Percentiles rank a stretch among this genome's conserved stretches.
These are phyloP conservation scores for Aechmea fasciata DNA, from an alignment of 176 grass and related monocot species.

Conservation along the genomic window DNA sequence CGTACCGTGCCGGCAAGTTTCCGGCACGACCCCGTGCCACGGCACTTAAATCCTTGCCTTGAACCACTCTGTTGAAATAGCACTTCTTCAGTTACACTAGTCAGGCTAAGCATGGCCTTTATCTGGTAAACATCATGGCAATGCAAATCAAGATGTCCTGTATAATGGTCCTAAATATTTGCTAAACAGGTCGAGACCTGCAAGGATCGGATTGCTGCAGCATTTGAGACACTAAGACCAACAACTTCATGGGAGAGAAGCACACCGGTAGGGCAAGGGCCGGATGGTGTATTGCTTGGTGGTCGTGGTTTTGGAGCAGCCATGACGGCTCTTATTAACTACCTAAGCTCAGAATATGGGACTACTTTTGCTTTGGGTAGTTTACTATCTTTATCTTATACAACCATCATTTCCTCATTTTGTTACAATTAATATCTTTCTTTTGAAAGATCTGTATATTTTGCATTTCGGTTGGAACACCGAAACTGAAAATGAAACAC, in stretches of 20 bases:
- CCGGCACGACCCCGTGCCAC: too few species aligned
- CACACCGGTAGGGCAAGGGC: constrained; percentile 53
- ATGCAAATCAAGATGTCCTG: neutral
- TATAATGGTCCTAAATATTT: constrained; percentile 6
- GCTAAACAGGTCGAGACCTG: constrained; percentile 66
- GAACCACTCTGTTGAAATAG: neutral
- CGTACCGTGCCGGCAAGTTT: too few species aligned
- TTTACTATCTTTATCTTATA: constrained; percentile 8
- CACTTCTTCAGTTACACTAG: too few species aligned
- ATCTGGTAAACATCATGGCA: neutral
- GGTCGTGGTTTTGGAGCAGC: constrained; percentile 76
- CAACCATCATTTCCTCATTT: constrained; percentile 4
- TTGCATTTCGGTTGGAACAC: too few species aligned
- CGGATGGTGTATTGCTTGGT: constrained; percentile 69
- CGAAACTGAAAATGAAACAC: too few species aligned
- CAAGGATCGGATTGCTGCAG: constrained; percentile 62
- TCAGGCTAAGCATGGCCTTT: too few species aligned
- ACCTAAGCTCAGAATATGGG: constrained; percentile 82
- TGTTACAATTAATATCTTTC: neutral
- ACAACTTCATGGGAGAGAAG: constrained; percentile 83
- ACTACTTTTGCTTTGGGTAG: constrained; percentile 87
- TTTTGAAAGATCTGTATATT: neutral
- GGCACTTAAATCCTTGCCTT: constrained; percentile 18
- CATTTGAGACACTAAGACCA: constrained; percentile 71
- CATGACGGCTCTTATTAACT: constrained; percentile 68